These are phyloP conservation scores for Colletotrichum shisoi DNA, from an alignment of 2,329 filamentous ascomycete genomes.

Conservation along the genomic window DNA sequence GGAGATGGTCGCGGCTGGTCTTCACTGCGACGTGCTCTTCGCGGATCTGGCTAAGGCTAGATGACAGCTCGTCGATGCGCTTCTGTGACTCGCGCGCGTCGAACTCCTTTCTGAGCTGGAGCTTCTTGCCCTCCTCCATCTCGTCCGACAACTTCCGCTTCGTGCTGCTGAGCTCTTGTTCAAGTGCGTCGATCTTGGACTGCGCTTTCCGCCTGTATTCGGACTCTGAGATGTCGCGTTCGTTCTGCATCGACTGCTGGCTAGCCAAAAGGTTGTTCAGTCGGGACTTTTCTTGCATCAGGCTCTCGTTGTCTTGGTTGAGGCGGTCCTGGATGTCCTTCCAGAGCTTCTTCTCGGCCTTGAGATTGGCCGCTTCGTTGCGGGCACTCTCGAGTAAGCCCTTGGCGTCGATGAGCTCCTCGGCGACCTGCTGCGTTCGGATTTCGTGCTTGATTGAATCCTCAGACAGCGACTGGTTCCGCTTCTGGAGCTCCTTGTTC, in stretches of 20 bases:
- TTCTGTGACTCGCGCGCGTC: conserved; percentile 88
- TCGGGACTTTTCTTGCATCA: conserved; percentile 83
- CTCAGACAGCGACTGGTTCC: conserved; percentile 78
- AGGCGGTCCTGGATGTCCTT: conserved; percentile 91
- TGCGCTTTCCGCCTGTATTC: conserved; percentile 84
- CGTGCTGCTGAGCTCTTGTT: conserved; percentile 77
- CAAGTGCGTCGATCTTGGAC: conserved; percentile 76
- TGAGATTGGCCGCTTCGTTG: conserved; percentile 89
- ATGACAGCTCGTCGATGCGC: conserved; percentile 88
- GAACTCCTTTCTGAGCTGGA: conserved; percentile 84
- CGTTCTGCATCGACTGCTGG: conserved; percentile 88
- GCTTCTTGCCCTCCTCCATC: conserved; percentile 82
- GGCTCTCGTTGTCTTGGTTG: conserved; percentile 83
- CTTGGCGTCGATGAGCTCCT: conserved; percentile 88
- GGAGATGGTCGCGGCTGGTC: conserved; percentile 87
- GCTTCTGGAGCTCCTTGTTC: conserved; percentile 85
- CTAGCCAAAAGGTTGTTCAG: conserved; percentile 84
- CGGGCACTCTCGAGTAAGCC: conserved; percentile 85
- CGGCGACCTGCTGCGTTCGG: conserved; percentile 86
- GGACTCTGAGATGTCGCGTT: conserved; percentile 83
- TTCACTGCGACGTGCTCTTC: conserved; percentile 88
- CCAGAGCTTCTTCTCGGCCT: conserved; percentile 93
- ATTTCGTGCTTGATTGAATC: conserved; percentile 89
- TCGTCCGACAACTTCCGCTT: conserved; percentile 87
- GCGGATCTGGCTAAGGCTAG: conserved; percentile 78